A percentile compares a stretch with the other conserved stretches of the same genome.
Evolutionary conservation across 192 early-diverging fungal genomes (phyloP).

Genomic region (Gamsiella multidivaricata): DNA sequence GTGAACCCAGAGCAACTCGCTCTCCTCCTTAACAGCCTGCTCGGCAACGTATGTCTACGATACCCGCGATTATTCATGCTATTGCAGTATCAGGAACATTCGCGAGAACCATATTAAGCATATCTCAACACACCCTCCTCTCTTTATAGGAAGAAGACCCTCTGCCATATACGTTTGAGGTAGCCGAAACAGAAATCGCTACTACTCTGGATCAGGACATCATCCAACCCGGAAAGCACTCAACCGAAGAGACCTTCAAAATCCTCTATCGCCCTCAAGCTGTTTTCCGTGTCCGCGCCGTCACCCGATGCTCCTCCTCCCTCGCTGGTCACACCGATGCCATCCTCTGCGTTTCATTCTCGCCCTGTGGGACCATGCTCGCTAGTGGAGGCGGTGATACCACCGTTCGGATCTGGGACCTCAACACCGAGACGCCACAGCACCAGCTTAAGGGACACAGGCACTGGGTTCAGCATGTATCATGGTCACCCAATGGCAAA

Average conservation of each 20-base stretch:
- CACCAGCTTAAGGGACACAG: constrained; percentile 74
- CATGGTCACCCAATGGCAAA: constrained; percentile 92
- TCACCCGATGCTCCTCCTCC: constrained; percentile 92
- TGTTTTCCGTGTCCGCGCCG: constrained; percentile 91
- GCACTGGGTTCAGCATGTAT: constrained; percentile 92
- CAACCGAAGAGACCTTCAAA: constrained; percentile 89
- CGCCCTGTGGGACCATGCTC: constrained; percentile 88
- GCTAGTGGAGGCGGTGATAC: constrained; percentile 97
- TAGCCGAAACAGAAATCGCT: constrained; percentile 86
- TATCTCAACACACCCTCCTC: too few relatives aligned
- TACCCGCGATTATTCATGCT: neutral
- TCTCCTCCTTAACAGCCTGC: constrained; percentile 90
- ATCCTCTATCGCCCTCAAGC: constrained; percentile 97
- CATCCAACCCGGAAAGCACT: constrained; percentile 76
- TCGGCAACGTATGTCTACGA: constrained; percentile 72
- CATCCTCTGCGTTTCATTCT: constrained; percentile 89
- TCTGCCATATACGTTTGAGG: constrained; percentile 93
- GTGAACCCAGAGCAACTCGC: constrained; percentile 87
- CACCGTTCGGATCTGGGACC: constrained; percentile 96
- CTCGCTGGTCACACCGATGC: constrained; percentile 93
- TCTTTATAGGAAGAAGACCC: constrained; percentile 77
- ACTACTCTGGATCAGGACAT: constrained; percentile 83
- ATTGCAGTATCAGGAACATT: too few relatives aligned
- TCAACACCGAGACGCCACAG: constrained; percentile 95
- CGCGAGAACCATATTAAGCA: too few relatives aligned